Base-by-base conservation (phyloP, 306 rosid genomes). In the Citrullus mucosospermus region DNA sequence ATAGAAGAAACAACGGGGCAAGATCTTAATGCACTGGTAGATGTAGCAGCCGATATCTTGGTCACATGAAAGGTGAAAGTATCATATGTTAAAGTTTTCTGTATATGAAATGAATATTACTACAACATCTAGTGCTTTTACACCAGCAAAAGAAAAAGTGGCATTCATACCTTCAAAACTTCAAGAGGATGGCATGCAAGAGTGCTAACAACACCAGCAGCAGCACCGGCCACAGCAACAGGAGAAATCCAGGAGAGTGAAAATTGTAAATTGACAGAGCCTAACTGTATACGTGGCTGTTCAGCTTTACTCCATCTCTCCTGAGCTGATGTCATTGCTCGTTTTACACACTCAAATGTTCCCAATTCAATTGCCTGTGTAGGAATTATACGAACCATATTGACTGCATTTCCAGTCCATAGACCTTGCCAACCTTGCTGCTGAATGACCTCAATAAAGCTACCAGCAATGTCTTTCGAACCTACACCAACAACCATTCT, bases 401-500 rank as follows among this genome's bases (percentile, higher is more conserved):
- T 95, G 90, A 95, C 87, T 70, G 88, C 88, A 78, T 95, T 95
- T 70, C 98, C 98, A 70, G 97, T 92, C 98, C 98, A 95, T 77
- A 95, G 87, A 43, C 98, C 98, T 75, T 90, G 93, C 98, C 98
- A 95, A 18, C 98, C 97, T 84, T 95, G 97, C 89, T 88, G 85
- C 87, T 95, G 91, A 85, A 95, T 65, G 62, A 95, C 96, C 90
- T 95, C 92, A 63, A 87, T 0, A 62, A 95, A 92, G 88, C 98
- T 95, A 78, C 95, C 97, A 0, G 81, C 66, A 60, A 95, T 95
- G 51, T 82, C 75, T 88, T 83, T 92, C 0, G 98, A 91, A 28
- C 98, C 98, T 71, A 95, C 91, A 83, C 98, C 98, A 77, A 95
- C 98, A 13, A 95, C 89, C 98, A 95, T 95, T 87, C 97, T 88